phyloP scores from a whole-genome alignment of 2,329 filamentous ascomycete genomes.

The Claviceps maximensis region DNA sequence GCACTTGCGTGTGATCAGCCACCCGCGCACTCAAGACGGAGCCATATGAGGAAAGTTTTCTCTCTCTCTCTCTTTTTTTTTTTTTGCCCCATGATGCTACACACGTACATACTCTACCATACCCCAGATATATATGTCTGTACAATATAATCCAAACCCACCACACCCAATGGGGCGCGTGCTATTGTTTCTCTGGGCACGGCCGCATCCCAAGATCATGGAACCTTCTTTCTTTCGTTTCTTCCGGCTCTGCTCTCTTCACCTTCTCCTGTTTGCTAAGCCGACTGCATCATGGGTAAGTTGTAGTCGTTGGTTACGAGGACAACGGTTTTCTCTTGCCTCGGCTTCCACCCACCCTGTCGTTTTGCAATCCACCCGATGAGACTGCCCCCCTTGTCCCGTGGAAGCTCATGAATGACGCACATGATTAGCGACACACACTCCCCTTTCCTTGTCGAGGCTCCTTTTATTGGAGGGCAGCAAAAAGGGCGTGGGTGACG shows the following conservation, averaged over 20 bases:
- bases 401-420: constrained; percentile 10
- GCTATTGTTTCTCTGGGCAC: constrained; percentile 14
- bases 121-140: no score
- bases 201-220: constrained; percentile 9
- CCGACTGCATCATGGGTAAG: not conserved
- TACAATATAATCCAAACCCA: constrained; percentile 1
- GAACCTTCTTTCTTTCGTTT: constrained; percentile 4
- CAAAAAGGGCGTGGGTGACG: not conserved
- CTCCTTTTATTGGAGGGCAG: not conserved
- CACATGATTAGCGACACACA: constrained; percentile 1
- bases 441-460: not conserved
- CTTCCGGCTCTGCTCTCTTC: constrained; percentile 1
- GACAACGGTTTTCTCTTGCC: not conserved
- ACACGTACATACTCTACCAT: not conserved
- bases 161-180: constrained; percentile 1
- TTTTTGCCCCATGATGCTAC: not conserved
- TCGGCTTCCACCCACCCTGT: not conserved
- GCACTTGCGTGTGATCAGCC: not conserved
- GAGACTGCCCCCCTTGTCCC: constrained; percentile 18
- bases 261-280: constrained; percentile 4
- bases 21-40: not conserved
- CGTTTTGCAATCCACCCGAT: constrained; percentile 19
- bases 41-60: not conserved
- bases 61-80: not conserved
- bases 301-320: not conserved